Base-by-base conservation (phyloP, 176 grass and related monocot species). In the Triticum dicoccoides region DNA sequence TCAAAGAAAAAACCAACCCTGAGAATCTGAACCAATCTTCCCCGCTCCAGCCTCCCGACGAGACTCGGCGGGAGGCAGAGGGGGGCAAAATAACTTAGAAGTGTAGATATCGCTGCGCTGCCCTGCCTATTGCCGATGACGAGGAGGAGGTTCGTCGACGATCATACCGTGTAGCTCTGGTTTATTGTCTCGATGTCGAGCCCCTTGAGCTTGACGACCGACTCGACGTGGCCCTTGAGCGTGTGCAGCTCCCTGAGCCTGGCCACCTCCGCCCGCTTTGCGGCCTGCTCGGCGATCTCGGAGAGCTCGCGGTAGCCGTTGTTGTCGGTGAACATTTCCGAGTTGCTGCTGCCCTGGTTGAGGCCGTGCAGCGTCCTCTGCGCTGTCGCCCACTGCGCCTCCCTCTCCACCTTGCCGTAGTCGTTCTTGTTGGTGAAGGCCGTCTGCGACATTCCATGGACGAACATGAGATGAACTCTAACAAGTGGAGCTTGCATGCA, bases 301-400 rank as follows among this genome's bases (percentile, higher is more conserved):
- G 96, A 95, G 62, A 98, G 91, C 79, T 98, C 96, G 20, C 91
- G 72, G 90, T 88, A 95, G 70, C 86, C 86, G 49, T 14, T 73
- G 45, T 65, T 87, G 80, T 92, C 91, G 34, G 80, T 44, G 72
- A 92, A 89, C 82, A 92, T 69, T 13, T 73, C 86, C 3, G 89
- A 67, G 85, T 15, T 52, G 25, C 81, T 32, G 35, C 73, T 65
- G 3, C 90, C 29, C 80, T 90, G 78, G 76, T 91, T 87, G 30
- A 98, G 91, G 3, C 96, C 96, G 25, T 96, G 93, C 45, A 87
- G 88, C 25, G 93, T 98, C 70, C 96, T 83, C 73, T 98, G 91
- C 35, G 92, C 91, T n/a, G 89, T 79, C 9, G 93, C 96, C 96
- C 96, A 98, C 73, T 98, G 93, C 61, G 96, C 96, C 89, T 98